Evolutionary conservation across 2,329 filamentous ascomycete genomes (phyloP), one percentile per base, ranked within the genome.

Genomic region (Phyllosticta citrichinensis): DNA sequence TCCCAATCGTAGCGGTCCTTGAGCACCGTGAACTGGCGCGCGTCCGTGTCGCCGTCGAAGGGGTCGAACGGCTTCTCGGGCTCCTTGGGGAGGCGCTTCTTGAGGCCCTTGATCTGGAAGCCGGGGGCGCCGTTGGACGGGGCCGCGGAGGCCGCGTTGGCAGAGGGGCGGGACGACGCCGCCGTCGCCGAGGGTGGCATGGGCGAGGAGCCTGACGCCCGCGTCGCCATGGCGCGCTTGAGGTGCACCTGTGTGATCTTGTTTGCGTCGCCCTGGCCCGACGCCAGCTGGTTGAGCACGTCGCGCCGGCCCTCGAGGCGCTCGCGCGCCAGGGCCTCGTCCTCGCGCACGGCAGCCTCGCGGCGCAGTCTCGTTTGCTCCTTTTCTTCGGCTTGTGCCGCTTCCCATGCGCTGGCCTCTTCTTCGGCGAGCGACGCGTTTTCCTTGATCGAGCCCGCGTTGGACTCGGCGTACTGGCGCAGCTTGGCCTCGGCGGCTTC

Each of bases 41-140:
- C 79, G 57, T 92, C 82, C 55, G 82, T 76, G 63, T 92, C 76
- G 0, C 91, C 94, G 50, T 85, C 91, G 70, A 94, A 96, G 0
- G 93, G 88, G 76, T 97, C 91, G 75, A 96, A 97, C 0, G 90
- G 87, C 62, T 86, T 85, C 67, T 91, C 85, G 5, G 83, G 83
- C 40, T 83, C 82, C 1, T 83, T 81, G 2, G 80, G 79, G 61
- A 81, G 77, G 57, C 80, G 79, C 62, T 79, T 86, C 74, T 89
- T 91, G 62, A 97, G 81, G 1, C 93, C 93, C 66, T 89, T 88
- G 74, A 97, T 92, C 2, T 87, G 70, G 55, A 83, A 77, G n/a
- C 73, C 72, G 5, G 55, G 30, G 6, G 62, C 64, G 19, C 68
- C 68, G 22, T 72, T 72, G 5, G 66, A 67, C 2, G 63, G 63